These are phyloP conservation scores for Gloeophyllum trabeum DNA, from an alignment of 768 basidiomycete genomes.

Conservation along the genomic window DNA sequence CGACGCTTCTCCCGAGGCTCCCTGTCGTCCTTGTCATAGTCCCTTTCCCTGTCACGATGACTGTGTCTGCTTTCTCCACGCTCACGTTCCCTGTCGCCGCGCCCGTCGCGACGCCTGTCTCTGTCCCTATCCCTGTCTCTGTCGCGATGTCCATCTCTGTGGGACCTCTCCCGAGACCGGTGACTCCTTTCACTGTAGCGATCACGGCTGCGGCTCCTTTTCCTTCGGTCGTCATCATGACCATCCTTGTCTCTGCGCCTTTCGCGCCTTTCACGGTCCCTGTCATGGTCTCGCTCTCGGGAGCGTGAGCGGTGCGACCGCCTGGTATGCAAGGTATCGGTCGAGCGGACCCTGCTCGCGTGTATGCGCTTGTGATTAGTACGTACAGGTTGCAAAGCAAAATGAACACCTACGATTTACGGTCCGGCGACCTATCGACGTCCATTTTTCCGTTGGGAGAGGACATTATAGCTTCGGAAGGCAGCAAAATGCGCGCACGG, in stretches of 20 bases:
- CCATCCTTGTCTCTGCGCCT: slow-evolving; percentile 43
- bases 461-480: slow-evolving; percentile 26
- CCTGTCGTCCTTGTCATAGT: slow-evolving; percentile 39
- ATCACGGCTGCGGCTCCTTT: slow-evolving; percentile 51
- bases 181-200: slow-evolving; percentile 30
- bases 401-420: slow-evolving; percentile 40
- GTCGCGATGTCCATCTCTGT: slow-evolving; percentile 25
- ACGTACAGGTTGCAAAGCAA: not conserved
- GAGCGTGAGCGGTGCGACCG: slow-evolving; percentile 67
- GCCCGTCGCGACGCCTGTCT: slow-evolving; percentile 25
- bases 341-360: slow-evolving; percentile 67
- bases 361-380: slow-evolving; percentile 12
- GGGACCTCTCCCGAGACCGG: slow-evolving; percentile 29
- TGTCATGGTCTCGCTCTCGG: too few relatives aligned
- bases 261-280: slow-evolving; percentile 49
- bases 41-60: slow-evolving; percentile 32
- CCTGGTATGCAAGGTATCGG: slow-evolving; percentile 64
- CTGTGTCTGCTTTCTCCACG: slow-evolving; percentile 17
- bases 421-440: slow-evolving; percentile 40
- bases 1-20: slow-evolving; percentile 45
- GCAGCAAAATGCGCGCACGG: too few relatives aligned
- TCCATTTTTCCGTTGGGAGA: slow-evolving; percentile 50
- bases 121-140: slow-evolving; percentile 32
- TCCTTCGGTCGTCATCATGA: slow-evolving; percentile 36
- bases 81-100: slow-evolving; percentile 40